A percentile compares a stretch with the other conserved stretches of the same genome.
These are phyloP conservation scores for Heliosperma pusillum DNA, from an alignment of 148 eudicot species.

Conservation along the genomic window DNA sequence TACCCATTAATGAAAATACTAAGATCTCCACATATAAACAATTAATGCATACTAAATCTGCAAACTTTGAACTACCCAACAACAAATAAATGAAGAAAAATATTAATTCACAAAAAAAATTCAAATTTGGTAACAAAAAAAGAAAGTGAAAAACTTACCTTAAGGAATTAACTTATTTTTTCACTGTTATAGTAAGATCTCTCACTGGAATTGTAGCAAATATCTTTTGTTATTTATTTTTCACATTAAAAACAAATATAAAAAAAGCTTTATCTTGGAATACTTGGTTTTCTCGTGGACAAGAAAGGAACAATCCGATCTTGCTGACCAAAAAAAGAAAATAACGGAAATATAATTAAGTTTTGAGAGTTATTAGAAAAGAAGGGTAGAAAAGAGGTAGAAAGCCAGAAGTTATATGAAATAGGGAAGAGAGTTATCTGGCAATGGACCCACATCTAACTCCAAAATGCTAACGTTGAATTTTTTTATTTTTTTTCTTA, in stretches of 20 bases:
- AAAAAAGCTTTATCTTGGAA: not conserved
- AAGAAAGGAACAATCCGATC: slow-evolving; percentile 37
- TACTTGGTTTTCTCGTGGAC: slow-evolving; percentile 21
- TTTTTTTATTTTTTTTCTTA: no score
- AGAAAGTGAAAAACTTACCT: not conserved
- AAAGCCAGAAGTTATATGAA: no score
- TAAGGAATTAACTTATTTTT: not conserved
- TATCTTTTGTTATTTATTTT: not conserved
- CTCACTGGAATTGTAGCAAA: slow-evolving; percentile 2
- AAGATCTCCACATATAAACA: slow-evolving; percentile 18
- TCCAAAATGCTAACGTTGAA: no score
- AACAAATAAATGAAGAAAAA: not conserved
- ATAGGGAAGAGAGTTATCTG: not conserved
- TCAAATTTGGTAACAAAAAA: not conserved
- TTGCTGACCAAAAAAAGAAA: slow-evolving; percentile 32
- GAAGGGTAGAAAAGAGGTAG: slow-evolving; percentile 4
- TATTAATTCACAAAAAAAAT: slow-evolving; percentile 10
- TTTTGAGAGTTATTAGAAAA: not conserved
- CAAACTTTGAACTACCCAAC: slow-evolving; percentile 14
- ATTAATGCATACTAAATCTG: not conserved
- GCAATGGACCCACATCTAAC: no score
- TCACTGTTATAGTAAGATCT: slow-evolving; percentile 29
- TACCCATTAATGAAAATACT: slow-evolving; percentile 16
- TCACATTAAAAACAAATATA: slow-evolving; percentile 1
- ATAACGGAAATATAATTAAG: not conserved